Percentiles rank a stretch among this genome's conserved stretches.
Conservation (phyloP, 192 early-diverging fungal species). For the Coemansia sp. region DNA sequence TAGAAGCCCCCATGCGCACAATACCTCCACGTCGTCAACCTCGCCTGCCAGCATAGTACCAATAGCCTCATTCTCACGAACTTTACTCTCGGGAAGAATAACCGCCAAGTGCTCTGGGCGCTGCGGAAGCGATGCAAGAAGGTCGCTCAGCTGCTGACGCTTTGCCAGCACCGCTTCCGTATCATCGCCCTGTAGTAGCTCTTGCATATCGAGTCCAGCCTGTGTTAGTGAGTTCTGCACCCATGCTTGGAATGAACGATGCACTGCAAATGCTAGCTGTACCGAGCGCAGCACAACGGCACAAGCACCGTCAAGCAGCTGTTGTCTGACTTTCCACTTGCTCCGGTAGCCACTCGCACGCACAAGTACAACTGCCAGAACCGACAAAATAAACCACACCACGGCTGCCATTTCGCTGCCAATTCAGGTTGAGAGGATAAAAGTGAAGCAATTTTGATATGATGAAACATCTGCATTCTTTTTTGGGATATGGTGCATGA, state of each 20-base stretch:
- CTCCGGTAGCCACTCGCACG: conserved; percentile 14
- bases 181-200: conserved; percentile 35
- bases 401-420: conserved; percentile 23
- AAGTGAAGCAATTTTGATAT: too few relatives aligned
- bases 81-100: conserved; percentile 23
- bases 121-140: conserved; percentile 41
- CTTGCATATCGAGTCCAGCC: conserved; percentile 39
- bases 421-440: background rate
- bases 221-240: conserved; percentile 41
- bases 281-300: conserved; percentile 24
- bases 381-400: conserved; percentile 16
- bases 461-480: too few relatives aligned
- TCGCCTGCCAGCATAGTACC: conserved; percentile 12
- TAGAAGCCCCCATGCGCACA: conserved; percentile 40
- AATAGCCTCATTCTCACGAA: conserved; percentile 4
- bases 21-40: conserved; percentile 30
- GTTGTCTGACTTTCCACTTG: conserved; percentile 21
- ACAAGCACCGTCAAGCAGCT: conserved; percentile 32
- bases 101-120: conserved; percentile 41
- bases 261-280: conserved; percentile 40
- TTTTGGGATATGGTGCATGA: too few relatives aligned
- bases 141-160: conserved; percentile 27
- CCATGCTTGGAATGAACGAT: conserved; percentile 45
- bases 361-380: conserved; percentile 30
- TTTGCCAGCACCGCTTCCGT: conserved; percentile 27